phyloP scores from a whole-genome alignment of 1,284 basidiomycete species.

The Peniophora sp. region DNA sequence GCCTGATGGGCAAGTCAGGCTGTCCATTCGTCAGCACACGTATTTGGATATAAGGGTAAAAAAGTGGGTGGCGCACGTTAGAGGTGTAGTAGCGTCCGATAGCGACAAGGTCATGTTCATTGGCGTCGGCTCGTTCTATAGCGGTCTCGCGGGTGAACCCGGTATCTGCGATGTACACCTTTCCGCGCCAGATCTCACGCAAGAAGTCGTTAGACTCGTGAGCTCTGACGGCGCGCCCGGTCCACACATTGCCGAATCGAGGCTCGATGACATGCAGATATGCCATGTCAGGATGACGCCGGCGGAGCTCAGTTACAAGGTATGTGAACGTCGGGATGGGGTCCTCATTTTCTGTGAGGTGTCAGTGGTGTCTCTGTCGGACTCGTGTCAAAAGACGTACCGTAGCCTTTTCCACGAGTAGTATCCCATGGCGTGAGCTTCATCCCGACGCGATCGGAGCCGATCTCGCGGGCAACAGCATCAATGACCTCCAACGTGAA shows the following conservation, averaged over 20 bases:
- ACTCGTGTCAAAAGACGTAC: too few species aligned
- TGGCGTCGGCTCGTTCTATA: neutral
- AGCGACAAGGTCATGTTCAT: neutral
- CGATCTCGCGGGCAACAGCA: conserved; percentile 16
- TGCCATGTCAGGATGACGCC: conserved; percentile 26
- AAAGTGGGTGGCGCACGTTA: neutral
- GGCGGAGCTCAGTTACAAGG: conserved; percentile 18
- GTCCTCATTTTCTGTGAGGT: conserved; percentile 16
- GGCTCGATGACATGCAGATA: conserved; percentile 34
- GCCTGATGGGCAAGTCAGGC: conserved; percentile 35
- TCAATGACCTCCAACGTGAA: conserved; percentile 40
- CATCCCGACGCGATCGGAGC: conserved; percentile 25
- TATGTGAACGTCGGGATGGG: conserved; percentile 30
- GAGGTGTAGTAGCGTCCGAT: conserved; percentile 1
- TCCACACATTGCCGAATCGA: conserved; percentile 3
- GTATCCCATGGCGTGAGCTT: conserved; percentile 32
- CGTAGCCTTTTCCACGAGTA: neutral
- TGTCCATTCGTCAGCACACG: too few species aligned
- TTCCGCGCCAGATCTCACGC: conserved; percentile 24
- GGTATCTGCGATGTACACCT: conserved; percentile 41
- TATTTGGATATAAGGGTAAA: too few species aligned
- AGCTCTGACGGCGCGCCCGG: neutral
- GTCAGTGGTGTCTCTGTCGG: too few species aligned
- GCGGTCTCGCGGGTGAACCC: conserved; percentile 30
- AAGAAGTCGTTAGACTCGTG: conserved; percentile 28